Base-by-base conservation (phyloP, 306 rosid species). In the Vigna hirtella region DNA sequence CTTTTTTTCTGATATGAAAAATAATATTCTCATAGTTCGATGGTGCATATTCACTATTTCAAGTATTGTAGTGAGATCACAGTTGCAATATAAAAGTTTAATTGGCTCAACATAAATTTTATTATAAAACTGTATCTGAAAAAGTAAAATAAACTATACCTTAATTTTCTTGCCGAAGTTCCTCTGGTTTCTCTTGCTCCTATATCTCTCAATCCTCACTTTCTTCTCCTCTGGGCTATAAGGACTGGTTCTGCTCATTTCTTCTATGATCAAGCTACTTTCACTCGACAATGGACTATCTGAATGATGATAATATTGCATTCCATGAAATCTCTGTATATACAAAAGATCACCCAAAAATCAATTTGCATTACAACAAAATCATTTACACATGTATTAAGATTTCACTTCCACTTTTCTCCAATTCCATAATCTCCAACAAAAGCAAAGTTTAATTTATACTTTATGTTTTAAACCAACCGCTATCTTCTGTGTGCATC, bases 81-180 rank as follows among this genome's bases (percentile, higher is more conserved):
- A 11, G 26, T 4, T 1, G 3, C 1, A 22, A 57, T 57, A 22
- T 10, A 57, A 57, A 1, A 20, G 22, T 20, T 20, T 20, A 20
- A 20, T 20, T 20, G 22, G 22, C 22, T 20, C 22, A 20, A 20
- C 22, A 20, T 20, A 20, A 56, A 56, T 38, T 67, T 67, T 22
- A 17, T 16, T 1, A 70, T 2, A 26, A 24, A 7, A 48, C 4
- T 9, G 56, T 13, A 51, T 50, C 40, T 70, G 17, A 18, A 28
- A 58, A 20, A 36, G 18, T 16, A 9, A 16, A 5, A 53, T 32
- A 32, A 30, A 30, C 7, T 51, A 15, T 2, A 89, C 98, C 99
- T 96, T 96, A 30, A 96, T 96, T 84, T 93, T 96, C 86, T 93
- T 96, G 91, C 59, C 89, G 88, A 91, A 96, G 85, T 96, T 96